Evolutionary conservation across 73 alveolate genomes (phyloP).

Genomic region (Symbiodinium natans): DNA sequence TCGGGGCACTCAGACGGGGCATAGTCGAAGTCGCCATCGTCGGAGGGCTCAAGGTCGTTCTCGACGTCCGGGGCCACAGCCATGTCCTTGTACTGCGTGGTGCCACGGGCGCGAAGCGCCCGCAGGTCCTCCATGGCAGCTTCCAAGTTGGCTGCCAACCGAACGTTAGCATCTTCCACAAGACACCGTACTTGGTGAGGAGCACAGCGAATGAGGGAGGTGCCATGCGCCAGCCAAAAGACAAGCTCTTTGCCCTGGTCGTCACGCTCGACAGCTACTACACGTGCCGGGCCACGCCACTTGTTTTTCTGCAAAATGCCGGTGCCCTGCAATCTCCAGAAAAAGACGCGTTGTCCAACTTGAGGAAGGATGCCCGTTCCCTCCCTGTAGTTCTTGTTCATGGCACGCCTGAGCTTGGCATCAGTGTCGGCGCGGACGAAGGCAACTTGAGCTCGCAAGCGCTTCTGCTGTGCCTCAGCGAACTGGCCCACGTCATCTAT

Average conservation of each 20-base stretch:
- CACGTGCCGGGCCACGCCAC: constrained; percentile 35
- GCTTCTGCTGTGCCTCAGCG: background rate
- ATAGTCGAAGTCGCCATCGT: background rate
- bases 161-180: background rate
- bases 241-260: background rate
- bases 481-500: background rate
- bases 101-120: background rate
- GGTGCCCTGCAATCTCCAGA: background rate
- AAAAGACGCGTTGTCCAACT: constrained; percentile 8
- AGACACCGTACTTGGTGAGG: constrained; percentile 10
- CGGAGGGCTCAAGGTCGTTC: background rate
- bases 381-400: background rate
- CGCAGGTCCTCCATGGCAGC: background rate
- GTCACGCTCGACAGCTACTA: background rate
- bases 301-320: constrained; percentile 34
- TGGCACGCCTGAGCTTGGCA: background rate
- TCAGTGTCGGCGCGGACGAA: constrained; percentile 21
- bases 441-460: constrained; percentile 3
- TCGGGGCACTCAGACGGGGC: background rate
- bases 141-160: background rate
- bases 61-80: background rate
- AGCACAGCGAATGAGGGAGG: background rate
- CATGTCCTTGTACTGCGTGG: background rate
- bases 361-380: background rate
- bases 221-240: constrained; percentile 20